Base-by-base conservation (phyloP, 208 protist species). In the Leishmania amazonensis region DNA sequence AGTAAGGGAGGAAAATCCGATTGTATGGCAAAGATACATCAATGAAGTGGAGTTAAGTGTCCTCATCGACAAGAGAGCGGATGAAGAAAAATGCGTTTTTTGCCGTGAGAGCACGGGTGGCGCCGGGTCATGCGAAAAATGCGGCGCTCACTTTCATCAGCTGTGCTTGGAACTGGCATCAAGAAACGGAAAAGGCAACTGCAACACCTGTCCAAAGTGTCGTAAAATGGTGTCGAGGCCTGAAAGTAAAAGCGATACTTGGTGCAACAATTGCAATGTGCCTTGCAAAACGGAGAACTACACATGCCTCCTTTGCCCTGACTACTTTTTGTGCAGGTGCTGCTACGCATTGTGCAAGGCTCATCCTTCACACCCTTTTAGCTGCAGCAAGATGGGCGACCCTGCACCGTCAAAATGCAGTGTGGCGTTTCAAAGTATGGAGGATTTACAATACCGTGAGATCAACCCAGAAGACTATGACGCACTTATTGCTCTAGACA, bases 401-500 rank as follows among this genome's bases (percentile, higher is more conserved):
- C 15, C 17, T 42, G 13, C 51, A 8, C 31, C 1, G 31, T 54
- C 31, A 15, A 42, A 9, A 28, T 28, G 19, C n/a, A 45, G 47
- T 38, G 51, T 42, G 7, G 31, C 4, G 19, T n/a, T 17, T 62
- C 45, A 60, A 9, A 80, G 87, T 62, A 67, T 94, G 13, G 71
- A 62, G 31, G 83, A 87, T 49, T 68, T 95, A 64, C 89, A 91
- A 81, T 91, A 89, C 74, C 86, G 94, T 62, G 92, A 96, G 58
- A 87, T 97, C 51, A 86, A 92, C 70, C 94, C 92, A 1, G 89
- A 97, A 75, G 94, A 97, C 79, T 97, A 97, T 77, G 90, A 95
- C 24, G 71, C 76, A 0, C 88, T 97, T 54, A 65, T 94, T 57
- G 74, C 81, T 28, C 74, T 96, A 65, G 94, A 96, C 58, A 83